Base-by-base conservation (phyloP, 345 rosid species). In the Sonneratia caseolaris region DNA sequence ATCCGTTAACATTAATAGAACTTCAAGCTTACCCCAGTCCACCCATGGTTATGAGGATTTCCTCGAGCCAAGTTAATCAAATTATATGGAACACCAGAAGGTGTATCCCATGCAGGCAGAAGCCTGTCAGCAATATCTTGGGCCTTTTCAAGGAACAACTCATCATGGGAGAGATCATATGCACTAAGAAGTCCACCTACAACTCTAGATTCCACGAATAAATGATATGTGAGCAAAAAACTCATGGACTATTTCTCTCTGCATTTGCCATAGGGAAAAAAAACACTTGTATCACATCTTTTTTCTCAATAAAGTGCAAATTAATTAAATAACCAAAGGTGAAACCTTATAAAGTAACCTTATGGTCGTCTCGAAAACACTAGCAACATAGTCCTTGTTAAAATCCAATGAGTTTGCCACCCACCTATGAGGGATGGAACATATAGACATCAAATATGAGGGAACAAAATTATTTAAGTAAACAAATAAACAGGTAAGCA, bases 361-460 rank as follows among this genome's bases (percentile, higher is more conserved):
- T 88, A 96, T 96, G 86, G 99, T 92, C 86, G 99, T 96, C 85
- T 92, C 98, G 66, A 92, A 96, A 76, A 96, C 96, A 76, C 97
- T 96, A 73, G 98, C 99, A 66, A 87, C 96, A 72, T 92, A 89
- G 76, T 88, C 84, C 88, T 91, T 96, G 84, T 92, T 81, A 70
- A 92, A 92, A 82, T 96, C 95, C 87, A 96, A 84, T 37, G 98
- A 81, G 77, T 72, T 89, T 57, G 98, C 96, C 76, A 92, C 92
- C 99, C 98, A 92, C 72, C 99, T 96, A 82, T 82, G 84, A 78
- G 35, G 38, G 32, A 37, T 3, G 38, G 49, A 48, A 71, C 19
- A 68, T 51, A 37, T 5, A 64, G 15, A 36, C 42, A 62, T 13
- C 66, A 19, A 1, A 62, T 27, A 24, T 18, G 5, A n/a, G 37